A percentile compares a stretch with the other conserved stretches of the same genome.
These are phyloP conservation scores for Cymbidium sinense DNA, from an alignment of 106 monocot species.

Conservation along the genomic window DNA sequence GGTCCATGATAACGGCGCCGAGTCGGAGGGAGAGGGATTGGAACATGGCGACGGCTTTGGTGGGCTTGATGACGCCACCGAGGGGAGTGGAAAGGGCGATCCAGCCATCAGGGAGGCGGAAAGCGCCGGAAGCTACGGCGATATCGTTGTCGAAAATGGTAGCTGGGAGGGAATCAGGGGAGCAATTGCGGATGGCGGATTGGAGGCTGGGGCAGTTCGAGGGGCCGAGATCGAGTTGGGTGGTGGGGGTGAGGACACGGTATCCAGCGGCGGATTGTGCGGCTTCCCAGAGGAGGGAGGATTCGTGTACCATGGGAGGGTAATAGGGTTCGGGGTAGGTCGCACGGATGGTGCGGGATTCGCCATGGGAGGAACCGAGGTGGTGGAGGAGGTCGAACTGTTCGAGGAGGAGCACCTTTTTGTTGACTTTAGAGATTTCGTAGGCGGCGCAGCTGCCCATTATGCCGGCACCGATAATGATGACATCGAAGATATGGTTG, in stretches of 20 bases:
- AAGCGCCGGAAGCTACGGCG: constrained; percentile 29
- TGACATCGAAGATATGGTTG: constrained; percentile 21
- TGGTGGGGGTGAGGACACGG: constrained; percentile 46
- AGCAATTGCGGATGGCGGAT: constrained; percentile 34
- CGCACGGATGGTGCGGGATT: constrained; percentile 82
- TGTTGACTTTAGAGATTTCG: constrained; percentile 37
- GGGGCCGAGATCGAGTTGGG: constrained; percentile 77
- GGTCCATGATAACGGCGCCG: constrained; percentile 64
- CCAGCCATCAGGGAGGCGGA: constrained; percentile 63
- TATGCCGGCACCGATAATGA: constrained; percentile 70
- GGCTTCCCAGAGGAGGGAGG: constrained; percentile 46
- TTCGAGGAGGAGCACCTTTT: constrained; percentile 63
- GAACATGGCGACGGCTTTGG: constrained; percentile 94
- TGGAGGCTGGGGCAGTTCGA: constrained; percentile 27
- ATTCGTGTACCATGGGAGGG: constrained; percentile 40
- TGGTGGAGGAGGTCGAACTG: constrained; percentile 90
- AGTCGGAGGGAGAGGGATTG: constrained; percentile 41
- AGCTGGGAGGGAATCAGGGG: constrained; percentile 9
- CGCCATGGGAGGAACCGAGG: constrained; percentile 91
- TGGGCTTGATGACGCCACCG: constrained; percentile 73
- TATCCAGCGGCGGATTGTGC: constrained; percentile 70
- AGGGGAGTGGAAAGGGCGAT: constrained; percentile 33
- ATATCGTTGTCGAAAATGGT: constrained; percentile 8
- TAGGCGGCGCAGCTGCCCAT: constrained; percentile 82
- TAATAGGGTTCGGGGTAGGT: constrained; percentile 75